phyloP scores from a whole-genome alignment of 306 rosid genomes.

The Herpetospermum pedunculosum region DNA sequence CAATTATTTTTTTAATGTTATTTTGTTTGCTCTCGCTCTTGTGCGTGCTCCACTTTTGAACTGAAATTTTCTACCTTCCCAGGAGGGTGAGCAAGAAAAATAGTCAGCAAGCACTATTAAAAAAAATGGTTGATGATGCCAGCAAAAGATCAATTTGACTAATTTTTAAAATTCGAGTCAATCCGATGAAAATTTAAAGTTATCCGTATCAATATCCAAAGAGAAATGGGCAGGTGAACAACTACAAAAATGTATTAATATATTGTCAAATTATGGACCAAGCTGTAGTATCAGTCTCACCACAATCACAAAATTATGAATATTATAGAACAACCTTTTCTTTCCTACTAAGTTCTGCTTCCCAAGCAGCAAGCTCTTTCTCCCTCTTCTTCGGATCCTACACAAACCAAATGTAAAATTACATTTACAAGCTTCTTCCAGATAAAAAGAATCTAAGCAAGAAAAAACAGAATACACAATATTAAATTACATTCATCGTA shows the following conservation, averaged over 20 bases:
- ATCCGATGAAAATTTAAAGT: too few species aligned
- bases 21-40: too few species aligned
- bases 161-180: too few species aligned
- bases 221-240: neutral
- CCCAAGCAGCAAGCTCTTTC: constrained; percentile 86
- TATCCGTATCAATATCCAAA: too few species aligned
- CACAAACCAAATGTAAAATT: constrained; percentile 12
- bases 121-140: too few species aligned
- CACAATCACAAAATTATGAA: neutral
- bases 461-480: neutral
- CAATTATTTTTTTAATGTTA: too few species aligned
- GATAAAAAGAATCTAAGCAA: neutral
- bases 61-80: too few species aligned
- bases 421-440: constrained; percentile 13
- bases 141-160: too few species aligned
- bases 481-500: constrained; percentile 49
- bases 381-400: constrained; percentile 75
- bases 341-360: constrained; percentile 73
- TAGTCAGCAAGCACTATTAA: too few species aligned
- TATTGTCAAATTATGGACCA: neutral
- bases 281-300: neutral
- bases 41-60: too few species aligned
- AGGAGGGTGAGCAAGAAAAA: too few species aligned
- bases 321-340: constrained; percentile 42
- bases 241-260: neutral